Evolutionary conservation across 352 stramenopile species (phyloP), one percentile per base, ranked within the genome.

Genomic region (Pythium myriotylum): DNA sequence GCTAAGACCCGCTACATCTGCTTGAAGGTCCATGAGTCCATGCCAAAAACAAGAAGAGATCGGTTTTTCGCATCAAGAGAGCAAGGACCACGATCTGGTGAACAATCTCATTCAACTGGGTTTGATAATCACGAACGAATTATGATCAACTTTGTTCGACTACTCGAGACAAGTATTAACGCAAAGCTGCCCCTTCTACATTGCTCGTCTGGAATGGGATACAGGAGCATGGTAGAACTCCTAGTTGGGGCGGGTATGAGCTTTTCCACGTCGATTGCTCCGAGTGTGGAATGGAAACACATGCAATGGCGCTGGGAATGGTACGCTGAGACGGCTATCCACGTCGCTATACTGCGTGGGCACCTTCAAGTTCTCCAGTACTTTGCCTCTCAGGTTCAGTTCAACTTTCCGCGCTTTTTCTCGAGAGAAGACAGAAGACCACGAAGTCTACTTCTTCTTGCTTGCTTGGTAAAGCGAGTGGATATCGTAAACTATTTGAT

Each of bases 101-200:
- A 62, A 22, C 53, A 57, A n/a, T 37, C 45, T 37, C 19, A 32
- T 4, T 42, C 12, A 7, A 32, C 39, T 0, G 42, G 40, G 3
- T 70, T n/a, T n/a, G n/a, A 65, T 35, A 56, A 71, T 26, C 46
- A 54, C 16, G 43, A 60, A 3, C 50, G 55, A 13, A 45, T 65
- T 4, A 32, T n/a, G 3, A 66, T 68, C 41, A 68, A 82, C 48
- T 76, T 82, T 23, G 46, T 81, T 19, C 60, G 72, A 23, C 59
- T 84, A 39, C 62, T 88, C 13, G 73, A 84, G 53, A 56, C 47
- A 19, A 84, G 72, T 29, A 67, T 85, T 32, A 89, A 88, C 26
- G 46, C 67, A 0, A 58, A 53, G 14, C 54, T 76, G 6, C 70
- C 74, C 4, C 33, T 89, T 17, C 51, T 85, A n/a, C 74, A 84